Percentiles rank a stretch among this genome's conserved stretches.
phyloP scores from a whole-genome alignment of 441 rosid genomes.

The Populus trichocarpa region DNA sequence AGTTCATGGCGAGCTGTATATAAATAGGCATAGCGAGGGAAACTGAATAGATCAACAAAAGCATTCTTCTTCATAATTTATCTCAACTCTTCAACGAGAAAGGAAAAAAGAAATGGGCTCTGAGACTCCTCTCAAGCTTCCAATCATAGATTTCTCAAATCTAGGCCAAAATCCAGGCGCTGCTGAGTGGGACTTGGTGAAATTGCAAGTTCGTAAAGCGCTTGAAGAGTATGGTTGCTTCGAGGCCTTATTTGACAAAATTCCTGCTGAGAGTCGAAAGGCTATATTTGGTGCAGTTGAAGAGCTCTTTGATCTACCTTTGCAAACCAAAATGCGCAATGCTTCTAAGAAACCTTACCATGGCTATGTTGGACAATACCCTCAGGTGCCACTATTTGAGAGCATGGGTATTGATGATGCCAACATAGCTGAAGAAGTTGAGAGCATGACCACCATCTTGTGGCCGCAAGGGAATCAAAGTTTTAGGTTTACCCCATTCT shows the following conservation, averaged over 20 bases:
- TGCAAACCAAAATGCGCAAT: conserved; percentile 27
- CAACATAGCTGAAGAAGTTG: conserved; percentile 14
- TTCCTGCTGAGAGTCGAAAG: conserved; percentile 14
- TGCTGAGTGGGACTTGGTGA: conserved; percentile 23
- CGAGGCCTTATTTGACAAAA: conserved; percentile 25
- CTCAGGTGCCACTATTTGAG: conserved; percentile 28
- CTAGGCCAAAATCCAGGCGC: conserved; percentile 16
- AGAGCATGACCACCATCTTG: conserved; percentile 5
- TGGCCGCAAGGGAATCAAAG: conserved; percentile 33
- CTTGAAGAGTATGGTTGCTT: conserved; percentile 36
- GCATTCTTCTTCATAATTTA: not conserved
- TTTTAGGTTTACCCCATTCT: conserved; percentile 19
- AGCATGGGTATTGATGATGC: conserved; percentile 37
- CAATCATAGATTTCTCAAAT: conserved; percentile 25
- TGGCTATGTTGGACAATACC: conserved; percentile 33
- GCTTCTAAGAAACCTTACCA: conserved; percentile 29
- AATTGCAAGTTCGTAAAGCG: conserved; percentile 26
- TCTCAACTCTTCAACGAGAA: not conserved
- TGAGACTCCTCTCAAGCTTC: conserved; percentile 20
- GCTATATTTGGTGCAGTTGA: conserved; percentile 19
- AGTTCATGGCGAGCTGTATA: not conserved
- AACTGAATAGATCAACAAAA: not conserved
- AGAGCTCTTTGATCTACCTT: conserved; percentile 35
- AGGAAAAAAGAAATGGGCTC: conserved; percentile 15
- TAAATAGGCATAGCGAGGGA: not conserved